Evolutionary conservation across 768 basidiomycete genomes (phyloP), one percentile per base, ranked within the genome.

Genomic region (Lactarius sp.): DNA sequence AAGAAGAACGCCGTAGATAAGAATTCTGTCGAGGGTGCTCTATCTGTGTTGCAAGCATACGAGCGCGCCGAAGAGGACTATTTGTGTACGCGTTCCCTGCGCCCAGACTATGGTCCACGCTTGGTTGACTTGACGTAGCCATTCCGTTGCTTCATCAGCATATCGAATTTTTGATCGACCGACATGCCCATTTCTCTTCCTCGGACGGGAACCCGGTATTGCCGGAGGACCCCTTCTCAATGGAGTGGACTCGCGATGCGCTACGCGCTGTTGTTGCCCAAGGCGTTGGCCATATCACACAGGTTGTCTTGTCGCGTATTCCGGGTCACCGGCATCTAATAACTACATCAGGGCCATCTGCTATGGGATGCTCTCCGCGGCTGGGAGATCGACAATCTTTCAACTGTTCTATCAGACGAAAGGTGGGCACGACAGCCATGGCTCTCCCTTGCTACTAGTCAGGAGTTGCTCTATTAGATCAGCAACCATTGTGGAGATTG

Each of bases 341-440:
- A 14, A 36, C 60, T 56, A 52, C 56, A 18, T 44, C 62, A 94
- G 92, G 86, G 89, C 67, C 81, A 84, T 63, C 63, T 79, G 59
- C 72, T 95, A 12, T 95, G 90, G 89, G 84, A 89, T 63, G 61
- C 77, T 31, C 83, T 85, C 70, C 79, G 82, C 34, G 86, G 91
- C 61, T 94, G 91, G 87, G 87, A 90, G 70, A 70, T 88, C 50
- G 83, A 86, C 59, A 74, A 78, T 53, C 75, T 94, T 18, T 85
- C 86, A 61, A 73, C 71, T 0, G 77, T 80, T 18, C 64, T 80
- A 9, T 70, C 71, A 4, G 66, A 72, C 12, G 83, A 87, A 64
- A 84, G 75, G 85, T 85, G 62, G 36, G 73, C 42, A n/a, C 8
- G 57, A 12, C 14, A 13, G 59, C 33, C 12, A 22, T 41, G 27